Base-by-base conservation (phyloP, 75 land plant species). In the Cupressus sempervirens region DNA sequence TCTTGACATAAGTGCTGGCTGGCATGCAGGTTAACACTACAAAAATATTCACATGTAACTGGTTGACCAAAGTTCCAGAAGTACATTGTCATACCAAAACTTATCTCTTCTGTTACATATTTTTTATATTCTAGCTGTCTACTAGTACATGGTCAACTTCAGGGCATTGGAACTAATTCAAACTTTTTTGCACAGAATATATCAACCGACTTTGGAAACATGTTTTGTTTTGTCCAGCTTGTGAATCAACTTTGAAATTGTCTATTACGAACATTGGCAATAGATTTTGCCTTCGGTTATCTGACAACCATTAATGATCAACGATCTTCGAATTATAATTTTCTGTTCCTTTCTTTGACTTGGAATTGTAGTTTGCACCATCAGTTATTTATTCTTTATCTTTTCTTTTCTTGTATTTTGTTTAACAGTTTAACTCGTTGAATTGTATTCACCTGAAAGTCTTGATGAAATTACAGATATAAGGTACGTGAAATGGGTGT, bases 401-500 rank as follows among this genome's bases (percentile, higher is more conserved):
- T 30, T 34, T 45, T 50, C 13, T 43, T 80, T 30, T n/a, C 13
- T 29, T 8, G 38, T 50, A 75, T 85, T n/a, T 41, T 82, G 84
- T 85, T 50, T 83, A 77, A 41, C 40, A 53, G 84, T 85, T 50
- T 83, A 77, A 41, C 40, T 77, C 30, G 3, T 81, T 48, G 54
- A 48, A 12, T 82, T 53, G 16, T 32, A 50, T 82, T n/a, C 36
- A 34, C 30, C 83, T 54, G 36, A 82, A 58, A 34, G 46, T 45
- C 23, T 12, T 8, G 7, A 53, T 48, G 35, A 35, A 35, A 29
- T 45, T 86, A 30, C 83, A 96, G 99, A 93, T 91, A 89, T 85
- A 97, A 97, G 91, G 81, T 91, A 45, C 87, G 94, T 30, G 91
- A 87, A 35, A 88, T 86, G 89, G 99, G 99, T 80, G 93, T 95